Base-by-base conservation (phyloP, 768 basidiomycete species). In the Plicaturopsis crispa region DNA sequence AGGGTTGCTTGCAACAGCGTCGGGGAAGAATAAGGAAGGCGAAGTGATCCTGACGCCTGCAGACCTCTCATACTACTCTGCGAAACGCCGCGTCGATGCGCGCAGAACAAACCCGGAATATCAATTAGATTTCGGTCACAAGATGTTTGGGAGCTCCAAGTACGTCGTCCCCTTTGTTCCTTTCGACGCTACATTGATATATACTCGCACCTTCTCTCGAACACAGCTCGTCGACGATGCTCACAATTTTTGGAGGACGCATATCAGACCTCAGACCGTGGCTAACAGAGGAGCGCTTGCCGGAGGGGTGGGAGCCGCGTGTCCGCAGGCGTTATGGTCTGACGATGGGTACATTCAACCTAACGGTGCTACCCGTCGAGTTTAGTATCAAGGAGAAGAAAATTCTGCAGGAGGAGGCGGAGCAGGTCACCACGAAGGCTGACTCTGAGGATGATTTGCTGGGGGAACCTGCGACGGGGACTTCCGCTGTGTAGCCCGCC, bases 251-350 rank as follows among this genome's bases (percentile, higher is more conserved):
- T 45, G 87, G 81, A 4, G 81, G 84, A 2, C 63, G 68, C 14
- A 50, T 80, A 4, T 55, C 63, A 5, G 80, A 80, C 40, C 47
- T 87, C 24, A 59, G 69, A 30, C 46, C 67, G 0, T 49, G 84
- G 35, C 55, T 89, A n/a, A 52, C 64, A 6, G 80, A 89, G 32
- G 85, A 89, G 46, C 72, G 83, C 12, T 51, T 89, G 22, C 78
- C 80, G 1, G 67, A 80, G 0, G 75, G 75, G 16, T 88, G 83
- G 81, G 82, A 86, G 51, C 67, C 84, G 0, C 60, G 70, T 11
- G 55, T 75, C 21, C 63, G 69, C n/a, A 58, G 66, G 24, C 71
- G 60, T 0, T 60, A 67, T 38, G 84, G 85, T 0, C 55, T 86
- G 23, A 84, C 84, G 0, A 57, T 87, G 5, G 33, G 59, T 10